Evolutionary conservation across 148 eudicot genomes (phyloP), one percentile per base, ranked within the genome.

Genomic region (Polygonum aviculare): DNA sequence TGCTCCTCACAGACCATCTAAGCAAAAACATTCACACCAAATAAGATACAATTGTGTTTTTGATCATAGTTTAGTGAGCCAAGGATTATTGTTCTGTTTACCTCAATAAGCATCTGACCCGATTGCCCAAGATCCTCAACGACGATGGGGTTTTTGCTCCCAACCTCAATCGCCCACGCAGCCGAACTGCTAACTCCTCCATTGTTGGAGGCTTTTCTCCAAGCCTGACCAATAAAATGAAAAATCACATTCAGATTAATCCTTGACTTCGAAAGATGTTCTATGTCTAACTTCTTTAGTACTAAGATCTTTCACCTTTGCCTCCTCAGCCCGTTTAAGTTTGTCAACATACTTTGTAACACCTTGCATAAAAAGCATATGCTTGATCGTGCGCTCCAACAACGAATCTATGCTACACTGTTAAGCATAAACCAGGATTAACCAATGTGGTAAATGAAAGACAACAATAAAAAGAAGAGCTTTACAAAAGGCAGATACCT

Each of bases 81-180:
- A 15, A 52, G 33, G 12, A 10, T 21, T 21, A 60, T 26, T 26
- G 33, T 26, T 69, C 47, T 36, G 11, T 41, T 59, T 83, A 95
- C 98, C 90, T 92, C 87, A 69, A 95, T 88, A 63, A 85, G 93
- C 90, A 92, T 90, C 77, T 86, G 97, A 22, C 96, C 93, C 10
- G 96, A 88, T 71, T 77, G 82, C 77, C 85, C 77, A 72, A 95
- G 94, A 84, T 95, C 97, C 83, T 92, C 97, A 60, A 95, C 93
- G 52, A 81, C 69, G 22, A 92, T 84, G 1, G 96, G 96, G 76
- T 84, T 74, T 74, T 84, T 80, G 75, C 84, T 80, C 40, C 88
- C 93, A 55, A 86, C 82, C 84, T 92, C 96, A 80, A 82, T 84
- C 15, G 88, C 92, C 97, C 96, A 92, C 9, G 87, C 86, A 65